A percentile compares a stretch with the other conserved stretches of the same genome.
These are phyloP conservation scores for Colletotrichum sp. DNA, from an alignment of 2,329 filamentous ascomycete genomes.

Conservation along the genomic window DNA sequence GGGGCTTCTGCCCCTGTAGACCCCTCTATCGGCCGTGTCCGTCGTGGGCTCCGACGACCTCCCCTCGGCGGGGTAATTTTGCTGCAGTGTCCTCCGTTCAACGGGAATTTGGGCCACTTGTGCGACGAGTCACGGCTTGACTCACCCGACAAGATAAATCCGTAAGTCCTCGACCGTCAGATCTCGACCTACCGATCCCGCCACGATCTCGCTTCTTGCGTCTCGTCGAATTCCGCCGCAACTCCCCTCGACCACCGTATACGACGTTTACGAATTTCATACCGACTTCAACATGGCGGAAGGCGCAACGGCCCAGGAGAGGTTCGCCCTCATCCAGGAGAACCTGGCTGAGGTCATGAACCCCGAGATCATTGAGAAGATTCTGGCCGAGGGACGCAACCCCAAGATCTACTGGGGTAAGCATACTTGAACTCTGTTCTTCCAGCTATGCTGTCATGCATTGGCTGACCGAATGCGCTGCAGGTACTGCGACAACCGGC, in stretches of 20 bases:
- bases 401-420: conserved; percentile 85
- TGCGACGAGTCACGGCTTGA: conserved; percentile 13
- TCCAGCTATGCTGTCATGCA: neutral
- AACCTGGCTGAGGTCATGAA: conserved; percentile 86
- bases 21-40: conserved; percentile 19
- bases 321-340: conserved; percentile 76
- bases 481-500: conserved; percentile 83
- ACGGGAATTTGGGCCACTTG: conserved; percentile 7
- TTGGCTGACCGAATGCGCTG: conserved; percentile 5
- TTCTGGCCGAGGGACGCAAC: conserved; percentile 72
- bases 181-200: neutral
- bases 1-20: conserved; percentile 2
- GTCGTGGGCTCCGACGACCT: conserved; percentile 15
- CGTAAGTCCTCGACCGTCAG: neutral
- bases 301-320: conserved; percentile 57
- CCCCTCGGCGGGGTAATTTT: conserved; percentile 23
- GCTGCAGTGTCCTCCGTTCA: neutral
- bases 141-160: neutral
- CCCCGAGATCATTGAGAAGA: conserved; percentile 79
- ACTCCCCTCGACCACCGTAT: neutral
- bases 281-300: conserved; percentile 24
- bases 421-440: conserved; percentile 1
- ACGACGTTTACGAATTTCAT: neutral
- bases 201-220: neutral
- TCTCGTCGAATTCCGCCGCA: neutral